Evolutionary conservation across 768 basidiomycete genomes (phyloP), one percentile per base, ranked within the genome.

Genomic region (Mycena polygramma): DNA sequence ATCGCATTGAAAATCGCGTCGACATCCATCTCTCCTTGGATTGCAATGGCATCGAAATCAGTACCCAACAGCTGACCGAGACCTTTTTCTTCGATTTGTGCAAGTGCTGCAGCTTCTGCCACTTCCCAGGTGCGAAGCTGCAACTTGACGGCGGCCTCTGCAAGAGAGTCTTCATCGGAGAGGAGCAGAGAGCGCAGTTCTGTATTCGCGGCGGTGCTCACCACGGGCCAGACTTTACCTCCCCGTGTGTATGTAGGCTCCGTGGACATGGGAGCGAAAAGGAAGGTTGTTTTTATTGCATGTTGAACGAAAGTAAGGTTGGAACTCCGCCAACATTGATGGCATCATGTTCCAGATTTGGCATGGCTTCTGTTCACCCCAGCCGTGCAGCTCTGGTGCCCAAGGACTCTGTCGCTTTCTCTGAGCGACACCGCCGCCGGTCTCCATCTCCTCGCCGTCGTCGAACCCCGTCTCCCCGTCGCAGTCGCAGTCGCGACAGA

Each of bases 281-380:
- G 11, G 26, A 39, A 9, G n/a, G 20, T 55, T 36, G 35, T 37
- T 39, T 36, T n/a, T 22, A 10, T 51, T 10, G 4, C 17, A 54
- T 24, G 53, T 24, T 54, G 7, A 24, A 9, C 15, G 8, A 22
- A 30, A 10, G 22, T 24, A 22, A 24, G 10, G 22, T 24, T 52
- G 15, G 19, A 46, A 46, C 45, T 46, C 45, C 45, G 48, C 26
- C 30, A 36, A 30, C 20, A 36, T 54, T 54, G 52, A 54, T 54
- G 8, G 52, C 52, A 54, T 54, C 55, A 57, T 22, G n/a, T 22
- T 9, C 14, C 22, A 9, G 6, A 49, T 24, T 22, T 52, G 26
- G 49, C 26, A 93, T 94, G 92, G 91, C 91, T 35, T 89, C 89
- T 22, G 85, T 94, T 7, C 92, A 94, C 75, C 92, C 93, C 30